phyloP scores from a whole-genome alignment of 192 early-diverging fungal species.

The Spizellomyces punctatus region DNA sequence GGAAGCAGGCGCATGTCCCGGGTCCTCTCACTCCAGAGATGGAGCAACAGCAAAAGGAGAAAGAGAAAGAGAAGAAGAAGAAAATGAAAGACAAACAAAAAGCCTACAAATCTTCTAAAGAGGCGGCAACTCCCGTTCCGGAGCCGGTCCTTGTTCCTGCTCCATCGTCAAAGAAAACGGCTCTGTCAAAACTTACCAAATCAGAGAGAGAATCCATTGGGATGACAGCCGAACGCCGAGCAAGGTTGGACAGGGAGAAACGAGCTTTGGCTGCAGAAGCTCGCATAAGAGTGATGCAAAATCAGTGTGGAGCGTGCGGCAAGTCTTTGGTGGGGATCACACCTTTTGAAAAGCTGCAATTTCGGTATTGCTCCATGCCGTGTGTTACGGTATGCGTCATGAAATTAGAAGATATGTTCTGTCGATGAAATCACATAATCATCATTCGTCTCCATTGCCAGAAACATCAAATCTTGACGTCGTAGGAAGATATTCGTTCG shows the following conservation, averaged over 20 bases:
- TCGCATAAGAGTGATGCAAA: constrained; percentile 52
- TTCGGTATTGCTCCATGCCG: constrained; percentile 50
- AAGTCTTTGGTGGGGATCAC: constrained; percentile 55
- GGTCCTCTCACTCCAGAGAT: constrained; percentile 73
- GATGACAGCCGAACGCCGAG: constrained; percentile 70
- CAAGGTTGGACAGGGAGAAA: constrained; percentile 76
- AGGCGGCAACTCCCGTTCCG: constrained; percentile 4
- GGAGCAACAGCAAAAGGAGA: constrained; percentile 70
- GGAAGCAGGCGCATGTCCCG: constrained; percentile 66
- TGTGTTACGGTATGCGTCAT: constrained; percentile 40
- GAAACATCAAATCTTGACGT: constrained; percentile 12
- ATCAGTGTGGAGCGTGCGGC: constrained; percentile 65
- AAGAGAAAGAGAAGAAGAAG: constrained; percentile 65
- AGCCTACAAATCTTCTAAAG: constrained; percentile 31
- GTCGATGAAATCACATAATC: background rate
- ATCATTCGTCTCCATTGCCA: background rate
- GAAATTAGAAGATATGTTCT: too few species aligned
- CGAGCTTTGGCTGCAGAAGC: constrained; percentile 76
- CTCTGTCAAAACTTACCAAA: constrained; percentile 36
- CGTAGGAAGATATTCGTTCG: background rate
- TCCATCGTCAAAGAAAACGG: constrained; percentile 6
- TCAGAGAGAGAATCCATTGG: constrained; percentile 49
- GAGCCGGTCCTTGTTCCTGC: constrained; percentile 11
- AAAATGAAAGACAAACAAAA: constrained; percentile 59
- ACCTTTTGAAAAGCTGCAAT: constrained; percentile 79